phyloP scores from a whole-genome alignment of 345 rosid genomes.

The Pugionium dolabratum region DNA sequence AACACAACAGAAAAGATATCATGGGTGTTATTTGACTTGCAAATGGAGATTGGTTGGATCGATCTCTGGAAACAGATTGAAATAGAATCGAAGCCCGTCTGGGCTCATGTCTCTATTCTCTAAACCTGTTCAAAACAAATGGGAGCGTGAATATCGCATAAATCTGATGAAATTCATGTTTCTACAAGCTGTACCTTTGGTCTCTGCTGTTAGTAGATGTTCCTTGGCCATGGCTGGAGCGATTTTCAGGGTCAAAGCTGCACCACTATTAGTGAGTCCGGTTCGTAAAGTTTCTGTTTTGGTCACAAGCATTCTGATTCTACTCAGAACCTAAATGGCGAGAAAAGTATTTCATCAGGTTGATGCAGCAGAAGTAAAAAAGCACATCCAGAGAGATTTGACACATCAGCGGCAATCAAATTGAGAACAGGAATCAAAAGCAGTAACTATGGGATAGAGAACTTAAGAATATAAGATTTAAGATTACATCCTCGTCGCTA shows the following conservation, averaged over 20 bases:
- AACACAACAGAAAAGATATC: background rate
- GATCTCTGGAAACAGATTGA: slow-evolving; percentile 78
- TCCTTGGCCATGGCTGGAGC: slow-evolving; percentile 99
- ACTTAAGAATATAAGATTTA: slow-evolving; percentile 14
- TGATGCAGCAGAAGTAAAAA: background rate
- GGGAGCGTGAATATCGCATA: slow-evolving; percentile 41
- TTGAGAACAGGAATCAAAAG: slow-evolving; percentile 2
- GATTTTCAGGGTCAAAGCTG: slow-evolving; percentile 85
- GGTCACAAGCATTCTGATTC: slow-evolving; percentile 68
- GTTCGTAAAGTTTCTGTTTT: slow-evolving; percentile 62
- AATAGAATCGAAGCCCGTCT: slow-evolving; percentile 81
- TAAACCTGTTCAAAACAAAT: slow-evolving; percentile 58
- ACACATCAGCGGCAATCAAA: background rate
- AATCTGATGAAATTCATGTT: slow-evolving; percentile 8
- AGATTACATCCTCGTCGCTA: slow-evolving; percentile 84
- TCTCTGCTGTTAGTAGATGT: slow-evolving; percentile 87
- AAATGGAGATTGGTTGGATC: slow-evolving; percentile 49
- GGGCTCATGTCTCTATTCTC: slow-evolving; percentile 87
- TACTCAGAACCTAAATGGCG: slow-evolving; percentile 58
- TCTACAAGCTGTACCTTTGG: slow-evolving; percentile 54
- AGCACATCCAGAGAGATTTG: background rate
- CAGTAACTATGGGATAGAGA: background rate
- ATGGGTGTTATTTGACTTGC: slow-evolving; percentile 48
- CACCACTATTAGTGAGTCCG: slow-evolving; percentile 87
- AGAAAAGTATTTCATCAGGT: slow-evolving; percentile 15